A percentile compares a stretch with the other conserved stretches of the same genome.
Evolutionary conservation across 2,329 filamentous ascomycete species (phyloP).

Genomic region (Nigrograna mackinnonii): DNA sequence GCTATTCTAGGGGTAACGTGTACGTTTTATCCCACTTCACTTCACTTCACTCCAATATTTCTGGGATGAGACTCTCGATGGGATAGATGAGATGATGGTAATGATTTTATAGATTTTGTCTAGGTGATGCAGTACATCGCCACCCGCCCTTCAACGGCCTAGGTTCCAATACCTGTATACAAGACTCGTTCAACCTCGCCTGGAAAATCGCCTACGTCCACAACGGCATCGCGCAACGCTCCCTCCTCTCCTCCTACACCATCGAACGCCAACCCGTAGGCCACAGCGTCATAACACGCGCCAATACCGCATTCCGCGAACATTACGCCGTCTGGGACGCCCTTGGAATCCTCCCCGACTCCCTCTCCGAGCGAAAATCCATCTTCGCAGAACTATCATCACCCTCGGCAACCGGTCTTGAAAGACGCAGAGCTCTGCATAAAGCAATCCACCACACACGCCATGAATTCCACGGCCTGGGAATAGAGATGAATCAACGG

Average conservation of each 20-base stretch:
- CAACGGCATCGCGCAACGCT: conserved; percentile 22
- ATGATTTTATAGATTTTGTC: too few relatives aligned
- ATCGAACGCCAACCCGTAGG: conserved; percentile 38
- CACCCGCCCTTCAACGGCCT: conserved; percentile 26
- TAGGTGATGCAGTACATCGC: conserved; percentile 23
- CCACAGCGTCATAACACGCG: conserved; percentile 11
- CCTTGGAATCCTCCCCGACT: conserved; percentile 7
- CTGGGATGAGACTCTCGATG: too few relatives aligned
- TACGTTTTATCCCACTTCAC: too few relatives aligned
- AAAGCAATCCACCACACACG: conserved; percentile 47
- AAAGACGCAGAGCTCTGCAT: conserved; percentile 31
- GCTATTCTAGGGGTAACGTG: conserved; percentile 14
- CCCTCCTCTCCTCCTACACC: conserved; percentile 31
- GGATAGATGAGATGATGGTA: too few relatives aligned
- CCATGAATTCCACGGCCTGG: conserved; percentile 59
- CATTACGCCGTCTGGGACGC: conserved; percentile 10
- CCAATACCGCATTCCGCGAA: conserved; percentile 13
- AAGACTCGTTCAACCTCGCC: conserved; percentile 43
- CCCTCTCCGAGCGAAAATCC: conserved; percentile 5
- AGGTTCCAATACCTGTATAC: conserved; percentile 33
- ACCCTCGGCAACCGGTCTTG: conserved; percentile 2
- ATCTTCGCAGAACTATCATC: conserved; percentile 3
- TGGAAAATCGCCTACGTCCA: conserved; percentile 42
- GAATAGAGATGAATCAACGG: conserved; percentile 63
- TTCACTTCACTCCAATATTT: too few relatives aligned